Conservation (phyloP, 169 alveolate species). For the Eimeria acervulina region DNA sequence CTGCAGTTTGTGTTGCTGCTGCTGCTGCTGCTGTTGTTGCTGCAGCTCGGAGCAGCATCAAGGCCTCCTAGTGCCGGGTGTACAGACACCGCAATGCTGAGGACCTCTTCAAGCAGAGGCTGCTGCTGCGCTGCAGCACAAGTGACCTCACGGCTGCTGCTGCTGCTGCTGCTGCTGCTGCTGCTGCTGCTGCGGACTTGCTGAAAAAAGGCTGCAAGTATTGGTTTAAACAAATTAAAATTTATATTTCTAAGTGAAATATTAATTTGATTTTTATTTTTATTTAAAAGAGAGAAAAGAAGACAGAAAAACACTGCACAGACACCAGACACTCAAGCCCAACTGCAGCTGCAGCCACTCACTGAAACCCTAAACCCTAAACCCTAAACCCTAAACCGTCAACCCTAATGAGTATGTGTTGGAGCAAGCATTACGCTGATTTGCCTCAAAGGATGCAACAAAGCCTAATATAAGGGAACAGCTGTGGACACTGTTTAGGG, state of each 20-base stretch:
- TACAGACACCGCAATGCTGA: background rate
- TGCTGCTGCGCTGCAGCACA: slow-evolving; percentile 7
- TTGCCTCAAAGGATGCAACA: background rate
- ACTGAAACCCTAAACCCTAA: slow-evolving; percentile 1
- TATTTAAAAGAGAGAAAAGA: background rate
- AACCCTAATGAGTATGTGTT: background rate
- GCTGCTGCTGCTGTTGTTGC: slow-evolving; percentile 31
- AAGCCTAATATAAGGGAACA: too few relatives aligned
- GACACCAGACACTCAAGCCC: background rate
- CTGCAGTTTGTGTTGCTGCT: background rate
- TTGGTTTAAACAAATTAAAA: background rate
- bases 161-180: slow-evolving; percentile 9
- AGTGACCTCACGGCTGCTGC: background rate
- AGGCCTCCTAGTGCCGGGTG: background rate
- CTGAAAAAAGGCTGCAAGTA: too few relatives aligned
- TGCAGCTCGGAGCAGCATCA: background rate
- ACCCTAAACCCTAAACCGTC: slow-evolving; percentile 18
- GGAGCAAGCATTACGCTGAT: too few relatives aligned
- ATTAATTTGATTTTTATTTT: background rate
- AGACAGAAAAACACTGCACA: background rate
- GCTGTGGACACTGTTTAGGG: too few relatives aligned
- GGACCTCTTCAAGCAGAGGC: too few relatives aligned
- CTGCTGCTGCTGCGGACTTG: slow-evolving; percentile 12
- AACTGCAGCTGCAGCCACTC: background rate
- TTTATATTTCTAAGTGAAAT: background rate